A percentile compares a stretch with the other conserved stretches of the same genome.
Evolutionary conservation across 495 filamentous ascomycete genomes (phyloP).

Genomic region (Margaritispora aquatica): DNA sequence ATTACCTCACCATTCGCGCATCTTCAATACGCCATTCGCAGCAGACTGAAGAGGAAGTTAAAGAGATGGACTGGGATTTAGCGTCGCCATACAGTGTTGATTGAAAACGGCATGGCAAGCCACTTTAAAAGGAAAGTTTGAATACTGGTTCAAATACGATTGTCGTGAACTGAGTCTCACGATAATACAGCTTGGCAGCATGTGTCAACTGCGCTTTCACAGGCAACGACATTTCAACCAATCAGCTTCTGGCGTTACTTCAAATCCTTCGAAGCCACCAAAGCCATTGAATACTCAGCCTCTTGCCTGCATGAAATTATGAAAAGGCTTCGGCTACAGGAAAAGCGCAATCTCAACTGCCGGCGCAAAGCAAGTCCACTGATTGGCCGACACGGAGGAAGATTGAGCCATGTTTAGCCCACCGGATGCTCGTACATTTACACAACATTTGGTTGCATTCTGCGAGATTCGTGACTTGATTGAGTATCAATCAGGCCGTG

Average conservation of each 20-base stretch:
- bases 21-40: background rate
- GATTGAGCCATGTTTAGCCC: background rate
- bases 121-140: background rate
- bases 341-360: background rate
- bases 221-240: background rate
- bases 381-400: background rate
- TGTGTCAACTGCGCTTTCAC: background rate
- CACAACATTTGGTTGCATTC: background rate
- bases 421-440: background rate
- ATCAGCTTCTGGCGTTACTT: too few relatives aligned
- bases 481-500: background rate
- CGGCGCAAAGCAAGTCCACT: background rate
- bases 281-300: background rate
- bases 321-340: background rate
- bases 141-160: background rate
- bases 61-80: background rate
- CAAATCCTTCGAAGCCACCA: too few relatives aligned
- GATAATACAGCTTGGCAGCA: background rate
- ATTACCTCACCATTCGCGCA: background rate
- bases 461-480: background rate
- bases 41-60: background rate
- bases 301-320: background rate
- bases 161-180: background rate
- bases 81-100: constrained; percentile 3
- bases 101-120: background rate